Base-by-base conservation (phyloP, 2,329 filamentous ascomycete genomes). In the Acephala macrosclerotiorum region DNA sequence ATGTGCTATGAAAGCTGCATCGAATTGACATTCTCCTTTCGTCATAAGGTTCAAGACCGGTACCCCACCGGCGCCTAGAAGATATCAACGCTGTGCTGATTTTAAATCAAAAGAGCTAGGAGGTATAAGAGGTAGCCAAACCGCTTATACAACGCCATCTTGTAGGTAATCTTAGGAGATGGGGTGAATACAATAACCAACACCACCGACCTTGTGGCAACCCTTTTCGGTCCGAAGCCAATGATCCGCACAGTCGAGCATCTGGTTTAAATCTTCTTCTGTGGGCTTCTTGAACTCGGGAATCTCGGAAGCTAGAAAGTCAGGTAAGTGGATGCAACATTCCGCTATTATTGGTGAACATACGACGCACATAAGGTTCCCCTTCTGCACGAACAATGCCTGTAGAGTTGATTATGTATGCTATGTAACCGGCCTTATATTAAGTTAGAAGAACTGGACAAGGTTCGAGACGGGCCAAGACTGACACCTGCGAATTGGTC, bases 401-500 rank as follows among this genome's bases (percentile, higher is more conserved):
- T 16, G 20, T 26, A 25, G 29, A 18, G n/a, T 38, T 38, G 14
- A n/a, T 18, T 90, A 69, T 25, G 5, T 63, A 36, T 16, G 85
- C 85, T 64, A 89, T 81, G 80, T 92, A 93, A 71, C 90, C 91
- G 75, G 60, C 60, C 64, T 66, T 22, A n/a, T 14, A 4, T 35
- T 20, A 8, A 47, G 40, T 60, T 35, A 60, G 58, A 22, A 53
- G 9, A 4, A 29, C 16, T 1, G 4, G 26, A 45, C 29, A 14
- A 20, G 3, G 20, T 20, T 8, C n/a, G 8, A 4, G 11, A 7
- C 36, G 16, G 33, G 20, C 11, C 36, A 18, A 18, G 1, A 40
- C 58, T 47, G 61, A 90, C 89, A 71, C 85, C 85, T 65, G 91
- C 91, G 76, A 87, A 91, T 73, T 91, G 85, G 80, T 94, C 91